Conservation (phyloP, 2,329 filamentous ascomycete species). For the Amauroascus niger region DNA sequence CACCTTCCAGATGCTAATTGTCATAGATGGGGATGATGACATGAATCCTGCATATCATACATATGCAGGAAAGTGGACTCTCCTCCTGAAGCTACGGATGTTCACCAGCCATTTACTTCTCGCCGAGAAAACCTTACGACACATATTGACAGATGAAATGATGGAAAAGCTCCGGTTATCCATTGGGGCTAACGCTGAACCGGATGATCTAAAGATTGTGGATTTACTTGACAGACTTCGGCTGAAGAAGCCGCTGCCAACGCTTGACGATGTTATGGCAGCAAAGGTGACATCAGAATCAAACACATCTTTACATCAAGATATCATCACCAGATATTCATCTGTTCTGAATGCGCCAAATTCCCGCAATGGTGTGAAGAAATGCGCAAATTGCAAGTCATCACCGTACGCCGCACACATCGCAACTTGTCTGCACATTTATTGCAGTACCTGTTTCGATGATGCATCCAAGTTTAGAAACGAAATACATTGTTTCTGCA, state of each 20-base stretch:
- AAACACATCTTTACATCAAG: neutral
- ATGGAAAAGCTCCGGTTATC: slow-evolving; percentile 37
- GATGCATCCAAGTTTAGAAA: slow-evolving; percentile 10
- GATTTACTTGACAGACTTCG: slow-evolving; percentile 10
- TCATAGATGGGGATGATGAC: neutral
- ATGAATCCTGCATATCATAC: neutral
- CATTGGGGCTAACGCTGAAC: slow-evolving; percentile 20
- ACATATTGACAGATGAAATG: slow-evolving; percentile 39
- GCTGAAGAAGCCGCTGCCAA: slow-evolving; percentile 3
- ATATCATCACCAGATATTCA: slow-evolving; percentile 1
- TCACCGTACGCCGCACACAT: slow-evolving; percentile 35
- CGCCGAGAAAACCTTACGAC: slow-evolving; percentile 38
- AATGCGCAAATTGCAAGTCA: slow-evolving; percentile 38
- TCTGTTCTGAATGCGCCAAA: neutral
- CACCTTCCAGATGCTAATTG: neutral
- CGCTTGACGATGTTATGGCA: slow-evolving; percentile 23
- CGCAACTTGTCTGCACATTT: slow-evolving; percentile 48
- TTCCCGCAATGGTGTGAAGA: slow-evolving; percentile 19
- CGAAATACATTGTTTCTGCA: slow-evolving; percentile 24
- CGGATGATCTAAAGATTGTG: slow-evolving; percentile 22
- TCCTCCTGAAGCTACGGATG: slow-evolving; percentile 45
- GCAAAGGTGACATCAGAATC: slow-evolving; percentile 16
- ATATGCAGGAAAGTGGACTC: slow-evolving; percentile 22
- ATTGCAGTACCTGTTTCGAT: slow-evolving; percentile 44
- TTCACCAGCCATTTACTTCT: slow-evolving; percentile 43